A percentile compares a stretch with the other conserved stretches of the same genome.
Conservation (phyloP, 1,284 basidiomycete species). For the Crepidotus sp. region DNA sequence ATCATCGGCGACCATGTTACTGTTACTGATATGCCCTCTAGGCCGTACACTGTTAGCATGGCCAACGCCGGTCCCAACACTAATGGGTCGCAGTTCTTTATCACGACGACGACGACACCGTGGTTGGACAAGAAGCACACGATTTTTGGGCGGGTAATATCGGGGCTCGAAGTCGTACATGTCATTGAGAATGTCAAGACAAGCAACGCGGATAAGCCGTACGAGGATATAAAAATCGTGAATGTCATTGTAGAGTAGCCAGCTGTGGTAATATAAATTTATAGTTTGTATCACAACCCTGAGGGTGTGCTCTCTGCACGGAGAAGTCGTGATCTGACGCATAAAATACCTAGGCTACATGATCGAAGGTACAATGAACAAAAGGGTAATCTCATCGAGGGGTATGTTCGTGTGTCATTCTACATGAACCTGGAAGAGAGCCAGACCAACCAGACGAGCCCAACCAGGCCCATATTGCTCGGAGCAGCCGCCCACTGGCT, state of each 20-base stretch:
- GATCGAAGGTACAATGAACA: neutral
- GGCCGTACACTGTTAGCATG: constrained; percentile 97
- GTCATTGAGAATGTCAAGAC: constrained; percentile 73
- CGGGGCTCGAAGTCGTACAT: constrained; percentile 80
- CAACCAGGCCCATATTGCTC: constrained; percentile 1
- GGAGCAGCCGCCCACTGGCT: constrained; percentile 1
- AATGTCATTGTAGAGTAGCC: constrained; percentile 62
- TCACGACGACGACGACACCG: constrained; percentile 91
- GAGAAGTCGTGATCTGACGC: too few species aligned
- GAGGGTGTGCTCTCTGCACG: too few species aligned
- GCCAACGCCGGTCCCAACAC: constrained; percentile 95
- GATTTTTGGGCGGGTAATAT: constrained; percentile 80
- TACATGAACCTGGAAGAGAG: constrained; percentile 4
- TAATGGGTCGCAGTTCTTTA: constrained; percentile 97
- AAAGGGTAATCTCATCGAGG: neutral
- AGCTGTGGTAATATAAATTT: too few species aligned
- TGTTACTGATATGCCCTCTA: constrained; percentile 24
- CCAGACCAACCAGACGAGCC: constrained; percentile 11
- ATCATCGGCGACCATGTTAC: neutral
- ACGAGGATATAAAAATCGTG: constrained; percentile 84
- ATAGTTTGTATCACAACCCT: too few species aligned
- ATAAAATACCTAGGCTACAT: neutral
- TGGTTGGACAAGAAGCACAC: constrained; percentile 98
- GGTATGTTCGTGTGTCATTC: neutral
- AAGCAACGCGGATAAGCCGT: constrained; percentile 80